These are phyloP conservation scores for Podospora pseudopauciseta DNA, from an alignment of 495 filamentous ascomycete species.

Conservation along the genomic window DNA sequence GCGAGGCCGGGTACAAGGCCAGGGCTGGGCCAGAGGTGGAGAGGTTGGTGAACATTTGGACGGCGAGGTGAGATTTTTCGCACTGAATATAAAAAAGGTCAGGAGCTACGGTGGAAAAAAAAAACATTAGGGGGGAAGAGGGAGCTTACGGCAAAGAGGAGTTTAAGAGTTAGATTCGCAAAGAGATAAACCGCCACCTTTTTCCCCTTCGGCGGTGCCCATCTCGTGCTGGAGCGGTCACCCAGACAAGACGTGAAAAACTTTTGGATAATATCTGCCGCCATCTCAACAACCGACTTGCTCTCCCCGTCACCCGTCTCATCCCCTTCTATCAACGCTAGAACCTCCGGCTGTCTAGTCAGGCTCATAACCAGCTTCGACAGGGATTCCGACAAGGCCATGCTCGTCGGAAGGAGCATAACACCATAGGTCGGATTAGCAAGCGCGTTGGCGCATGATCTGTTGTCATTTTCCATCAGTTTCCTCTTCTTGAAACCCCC, in stretches of 20 bases:
- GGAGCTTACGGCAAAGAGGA: conserved; percentile 69
- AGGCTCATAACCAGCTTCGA: conserved; percentile 77
- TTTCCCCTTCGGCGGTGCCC: conserved; percentile 68
- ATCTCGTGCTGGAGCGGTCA: conserved; percentile 64
- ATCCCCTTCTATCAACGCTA: conserved; percentile 51
- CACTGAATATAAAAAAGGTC: conserved; percentile 37
- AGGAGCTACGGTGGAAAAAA: no score
- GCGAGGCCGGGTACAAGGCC: conserved; percentile 74
- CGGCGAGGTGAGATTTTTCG: conserved; percentile 61
- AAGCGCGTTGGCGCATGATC: conserved; percentile 76
- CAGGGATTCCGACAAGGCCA: conserved; percentile 71
- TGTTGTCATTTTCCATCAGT: conserved; percentile 18
- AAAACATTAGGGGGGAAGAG: no score
- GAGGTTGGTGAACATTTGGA: conserved; percentile 88
- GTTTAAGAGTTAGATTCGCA: conserved; percentile 85
- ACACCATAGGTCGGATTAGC: conserved; percentile 72
- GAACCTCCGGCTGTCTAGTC: conserved; percentile 68
- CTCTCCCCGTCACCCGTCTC: conserved; percentile 52
- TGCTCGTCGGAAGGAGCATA: conserved; percentile 70
- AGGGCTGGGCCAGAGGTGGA: conserved; percentile 76
- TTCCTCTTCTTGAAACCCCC: background rate
- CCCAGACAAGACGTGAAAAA: conserved; percentile 89
- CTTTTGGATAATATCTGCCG: conserved; percentile 81
- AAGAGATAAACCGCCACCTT: conserved; percentile 84
- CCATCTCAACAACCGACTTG: conserved; percentile 76